A percentile compares a stretch with the other conserved stretches of the same genome.
These are phyloP conservation scores for apple (Malus domestica) DNA, from an alignment of 306 rosid species.

Conservation along the genomic window ASM211411v1 NC_041793.1:33632501-33633000, in stretches of 20 bases:
- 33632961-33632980: slow-evolving; percentile 70
- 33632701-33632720: no score
- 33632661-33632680: no score
- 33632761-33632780: slow-evolving; percentile 28
- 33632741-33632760: slow-evolving; percentile 30
- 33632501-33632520: no score
- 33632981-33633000: slow-evolving; percentile 55
- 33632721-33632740: slow-evolving; percentile 29
- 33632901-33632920: slow-evolving; percentile 55
- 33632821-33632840: slow-evolving; percentile 35
- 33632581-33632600: no score
- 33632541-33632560: no score
- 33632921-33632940: slow-evolving; percentile 77
- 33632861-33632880: slow-evolving; percentile 94
- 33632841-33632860: slow-evolving; percentile 42
- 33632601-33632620: no score
- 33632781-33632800: slow-evolving; percentile 37
- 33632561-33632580: no score
- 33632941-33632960: slow-evolving; percentile 41
- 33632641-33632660: no score
- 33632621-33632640: no score
- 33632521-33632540: no score
- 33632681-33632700: no score
- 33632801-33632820: not conserved
- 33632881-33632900: slow-evolving; percentile 23